Percentiles rank a stretch among this genome's conserved stretches.
Conservation (phyloP, 371 early-diverging fungal species). For the Mucor mucedo region DNA sequence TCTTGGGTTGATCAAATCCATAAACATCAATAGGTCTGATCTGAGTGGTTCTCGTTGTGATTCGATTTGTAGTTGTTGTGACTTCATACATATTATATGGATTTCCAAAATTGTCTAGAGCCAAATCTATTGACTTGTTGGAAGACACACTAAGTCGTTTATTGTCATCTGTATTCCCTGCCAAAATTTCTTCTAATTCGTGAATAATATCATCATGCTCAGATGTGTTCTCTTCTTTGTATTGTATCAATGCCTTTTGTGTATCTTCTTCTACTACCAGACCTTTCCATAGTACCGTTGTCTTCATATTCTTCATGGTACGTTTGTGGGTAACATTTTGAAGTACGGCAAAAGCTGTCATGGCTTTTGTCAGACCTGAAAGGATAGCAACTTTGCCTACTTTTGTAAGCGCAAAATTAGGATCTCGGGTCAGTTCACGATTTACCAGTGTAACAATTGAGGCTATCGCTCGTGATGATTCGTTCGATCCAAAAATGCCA, state of each 20-base stretch:
- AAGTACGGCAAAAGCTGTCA: constrained; percentile 85
- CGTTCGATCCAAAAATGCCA: constrained; percentile 90
- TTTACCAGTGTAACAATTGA: constrained; percentile 80
- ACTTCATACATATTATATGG: constrained; percentile 46
- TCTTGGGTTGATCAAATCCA: constrained; percentile 15
- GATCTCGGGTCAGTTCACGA: constrained; percentile 76
- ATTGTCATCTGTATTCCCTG: background rate
- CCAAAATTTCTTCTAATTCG: constrained; percentile 44
- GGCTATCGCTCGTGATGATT: constrained; percentile 86
- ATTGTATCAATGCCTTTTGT: constrained; percentile 27
- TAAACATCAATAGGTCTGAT: constrained; percentile 44
- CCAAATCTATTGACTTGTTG: constrained; percentile 1
- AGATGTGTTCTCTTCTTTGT: background rate
- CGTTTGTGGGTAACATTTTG: constrained; percentile 79
- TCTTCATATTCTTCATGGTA: constrained; percentile 51
- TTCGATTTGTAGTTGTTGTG: constrained; percentile 37
- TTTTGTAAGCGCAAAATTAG: constrained; percentile 66
- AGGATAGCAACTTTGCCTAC: constrained; percentile 73
- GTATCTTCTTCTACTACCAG: constrained; percentile 52
- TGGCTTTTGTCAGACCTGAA: constrained; percentile 77
- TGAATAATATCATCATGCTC: constrained; percentile 37
- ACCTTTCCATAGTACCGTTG: constrained; percentile 60
- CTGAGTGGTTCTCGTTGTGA: constrained; percentile 39
- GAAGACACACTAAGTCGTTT: constrained; percentile 9
- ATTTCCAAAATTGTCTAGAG: constrained; percentile 17